Percentiles rank a stretch among this genome's conserved stretches.
phyloP scores from a whole-genome alignment of 192 early-diverging fungal genomes.

The Fimicolochytrium jonesii region DNA sequence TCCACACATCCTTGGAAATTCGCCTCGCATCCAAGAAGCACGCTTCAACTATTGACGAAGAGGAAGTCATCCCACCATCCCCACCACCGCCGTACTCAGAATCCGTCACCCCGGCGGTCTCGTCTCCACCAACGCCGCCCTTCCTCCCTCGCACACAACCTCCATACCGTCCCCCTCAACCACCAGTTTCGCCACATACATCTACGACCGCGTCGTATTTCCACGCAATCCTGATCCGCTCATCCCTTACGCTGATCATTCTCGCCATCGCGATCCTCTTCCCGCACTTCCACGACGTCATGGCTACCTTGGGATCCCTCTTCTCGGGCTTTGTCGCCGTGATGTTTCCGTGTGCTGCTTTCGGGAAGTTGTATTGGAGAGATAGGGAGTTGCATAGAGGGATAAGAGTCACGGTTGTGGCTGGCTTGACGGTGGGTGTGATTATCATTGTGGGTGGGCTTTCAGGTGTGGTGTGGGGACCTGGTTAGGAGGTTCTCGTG shows the following conservation, averaged over 20 bases:
- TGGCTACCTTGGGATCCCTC: constrained; percentile 52
- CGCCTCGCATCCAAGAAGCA: too few relatives aligned
- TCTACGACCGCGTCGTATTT: too few relatives aligned
- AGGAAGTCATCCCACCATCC: too few relatives aligned
- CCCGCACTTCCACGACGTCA: constrained; percentile 64
- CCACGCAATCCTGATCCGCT: constrained; percentile 16
- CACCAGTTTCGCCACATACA: too few relatives aligned
- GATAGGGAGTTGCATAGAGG: too few relatives aligned
- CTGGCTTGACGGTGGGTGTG: not conserved
- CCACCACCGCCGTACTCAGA: too few relatives aligned
- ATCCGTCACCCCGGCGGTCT: too few relatives aligned
- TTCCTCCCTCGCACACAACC: too few relatives aligned
- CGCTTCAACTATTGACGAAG: too few relatives aligned
- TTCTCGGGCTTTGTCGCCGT: constrained; percentile 50
- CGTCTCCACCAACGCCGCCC: too few relatives aligned
- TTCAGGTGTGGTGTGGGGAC: not conserved
- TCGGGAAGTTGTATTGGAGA: constrained; percentile 39
- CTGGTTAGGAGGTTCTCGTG: too few relatives aligned
- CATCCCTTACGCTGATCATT: constrained; percentile 34
- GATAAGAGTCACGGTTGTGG: not conserved
- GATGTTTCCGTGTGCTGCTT: constrained; percentile 48
- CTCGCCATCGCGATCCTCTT: constrained; percentile 52
- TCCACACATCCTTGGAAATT: constrained; percentile 34
- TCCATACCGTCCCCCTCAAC: too few relatives aligned
- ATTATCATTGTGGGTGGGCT: not conserved